phyloP scores from a whole-genome alignment of 2,329 filamentous ascomycete species.

The Penicillium janthinellum region DNA sequence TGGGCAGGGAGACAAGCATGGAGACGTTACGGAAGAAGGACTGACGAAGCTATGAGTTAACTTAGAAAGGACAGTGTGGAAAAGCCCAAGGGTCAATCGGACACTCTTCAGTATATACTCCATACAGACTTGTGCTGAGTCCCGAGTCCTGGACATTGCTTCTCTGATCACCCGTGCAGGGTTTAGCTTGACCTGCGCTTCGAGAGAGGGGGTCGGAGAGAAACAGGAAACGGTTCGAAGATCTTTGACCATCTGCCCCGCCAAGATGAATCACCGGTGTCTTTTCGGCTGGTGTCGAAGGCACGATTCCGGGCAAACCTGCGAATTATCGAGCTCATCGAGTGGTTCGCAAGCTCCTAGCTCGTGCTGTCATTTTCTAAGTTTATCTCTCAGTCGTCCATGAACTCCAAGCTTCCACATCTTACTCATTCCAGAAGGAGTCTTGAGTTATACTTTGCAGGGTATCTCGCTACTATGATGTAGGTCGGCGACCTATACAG shows the following conservation, averaged over 20 bases:
- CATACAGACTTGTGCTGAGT: not conserved
- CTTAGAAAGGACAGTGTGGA: not conserved
- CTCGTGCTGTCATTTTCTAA: not conserved
- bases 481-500: not conserved
- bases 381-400: not conserved
- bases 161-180: not conserved
- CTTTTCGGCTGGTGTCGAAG: not conserved
- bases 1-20: not conserved
- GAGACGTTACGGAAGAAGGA: no score
- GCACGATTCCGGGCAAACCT: not conserved
- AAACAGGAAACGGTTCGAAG: constrained; percentile 7
- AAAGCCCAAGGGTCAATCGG: not conserved
- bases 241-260: constrained; percentile 7
- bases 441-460: not conserved
- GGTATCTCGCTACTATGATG: not conserved
- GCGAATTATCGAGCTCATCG: not conserved
- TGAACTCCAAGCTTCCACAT: not conserved
- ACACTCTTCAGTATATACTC: no score
- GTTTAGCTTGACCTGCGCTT: not conserved
- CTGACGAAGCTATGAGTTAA: no score
- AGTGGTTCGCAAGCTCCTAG: not conserved
- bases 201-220: not conserved
- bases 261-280: constrained; percentile 13
- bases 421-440: not conserved
- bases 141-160: not conserved